Conservation (phyloP, 371 early-diverging fungal species). For the Apophysomyces ossiformis region DNA sequence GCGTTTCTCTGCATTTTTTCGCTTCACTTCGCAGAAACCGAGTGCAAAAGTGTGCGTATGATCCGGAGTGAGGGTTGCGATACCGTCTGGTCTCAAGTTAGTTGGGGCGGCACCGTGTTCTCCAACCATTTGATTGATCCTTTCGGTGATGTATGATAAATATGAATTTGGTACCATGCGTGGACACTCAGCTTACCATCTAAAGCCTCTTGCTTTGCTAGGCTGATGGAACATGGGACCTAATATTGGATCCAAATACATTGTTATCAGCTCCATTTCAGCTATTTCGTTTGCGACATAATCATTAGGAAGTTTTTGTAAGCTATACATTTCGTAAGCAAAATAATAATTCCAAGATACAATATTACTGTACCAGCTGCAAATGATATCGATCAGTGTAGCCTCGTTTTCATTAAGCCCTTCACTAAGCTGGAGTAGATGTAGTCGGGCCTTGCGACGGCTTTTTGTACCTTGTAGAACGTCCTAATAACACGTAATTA, state of each 20-base stretch:
- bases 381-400: not conserved
- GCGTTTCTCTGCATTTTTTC: constrained; percentile 10
- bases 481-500: not conserved
- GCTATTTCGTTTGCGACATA: not conserved
- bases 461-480: not conserved
- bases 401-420: not conserved
- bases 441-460: not conserved
- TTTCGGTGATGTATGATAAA: constrained; percentile 2
- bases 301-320: not conserved
- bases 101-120: constrained; percentile 5
- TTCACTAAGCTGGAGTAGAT: not conserved
- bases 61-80: no score
- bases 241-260: not conserved
- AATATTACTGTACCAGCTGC: not conserved
- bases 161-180: not conserved
- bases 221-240: constrained; percentile 13
- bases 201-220: not conserved
- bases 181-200: constrained; percentile 6
- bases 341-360: not conserved
- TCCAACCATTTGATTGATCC: constrained; percentile 11
- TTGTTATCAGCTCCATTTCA: not conserved
- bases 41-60: constrained; percentile 19
- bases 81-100: no score
- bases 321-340: not conserved
- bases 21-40: constrained; percentile 26